phyloP scores from a whole-genome alignment of 2,329 filamentous ascomycete species.

The Meredithiella fracta region DNA sequence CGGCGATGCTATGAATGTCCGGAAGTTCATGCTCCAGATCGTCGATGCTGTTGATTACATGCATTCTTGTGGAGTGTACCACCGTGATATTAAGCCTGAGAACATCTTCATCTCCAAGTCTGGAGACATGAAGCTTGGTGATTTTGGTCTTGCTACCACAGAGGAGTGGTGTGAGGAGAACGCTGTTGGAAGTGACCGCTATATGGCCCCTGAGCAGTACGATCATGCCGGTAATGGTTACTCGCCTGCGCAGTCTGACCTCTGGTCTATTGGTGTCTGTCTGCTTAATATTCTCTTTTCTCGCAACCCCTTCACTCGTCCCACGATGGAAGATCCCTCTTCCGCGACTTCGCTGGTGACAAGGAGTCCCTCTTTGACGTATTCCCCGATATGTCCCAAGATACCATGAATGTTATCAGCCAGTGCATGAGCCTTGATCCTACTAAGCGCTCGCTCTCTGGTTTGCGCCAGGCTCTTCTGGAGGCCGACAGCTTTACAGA shows the following conservation, averaged over 20 bases:
- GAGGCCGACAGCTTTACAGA: slow-evolving; percentile 84
- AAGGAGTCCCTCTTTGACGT: slow-evolving; percentile 94
- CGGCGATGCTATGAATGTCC: slow-evolving; percentile 87
- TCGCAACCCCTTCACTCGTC: slow-evolving; percentile 85
- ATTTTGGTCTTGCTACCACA: slow-evolving; percentile 84
- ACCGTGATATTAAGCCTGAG: slow-evolving; percentile 98
- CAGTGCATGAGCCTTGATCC: slow-evolving; percentile 87
- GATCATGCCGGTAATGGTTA: slow-evolving; percentile 78
- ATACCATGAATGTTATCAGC: slow-evolving; percentile 86
- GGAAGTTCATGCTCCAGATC: slow-evolving; percentile 91
- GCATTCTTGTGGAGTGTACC: slow-evolving; percentile 80
- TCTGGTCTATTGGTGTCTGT: slow-evolving; percentile 96
- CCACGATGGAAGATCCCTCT: slow-evolving; percentile 84
- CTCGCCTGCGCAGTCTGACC: slow-evolving; percentile 80
- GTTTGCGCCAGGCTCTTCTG: slow-evolving; percentile 59
- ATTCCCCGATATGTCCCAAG: slow-evolving; percentile 96
- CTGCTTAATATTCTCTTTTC: slow-evolving; percentile 93
- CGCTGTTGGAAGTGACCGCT: slow-evolving; percentile 90
- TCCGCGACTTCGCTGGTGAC: slow-evolving; percentile 82
- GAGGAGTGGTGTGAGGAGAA: slow-evolving; percentile 84
- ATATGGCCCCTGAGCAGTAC: slow-evolving; percentile 98
- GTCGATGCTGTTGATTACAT: slow-evolving; percentile 80
- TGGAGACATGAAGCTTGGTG: slow-evolving; percentile 87
- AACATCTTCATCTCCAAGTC: slow-evolving; percentile 88
- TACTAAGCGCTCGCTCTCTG: slow-evolving; percentile 65